These are phyloP conservation scores for Cotoneaster glaucophyllus DNA, from an alignment of 306 rosid genomes.

Conservation along the genomic window DNA sequence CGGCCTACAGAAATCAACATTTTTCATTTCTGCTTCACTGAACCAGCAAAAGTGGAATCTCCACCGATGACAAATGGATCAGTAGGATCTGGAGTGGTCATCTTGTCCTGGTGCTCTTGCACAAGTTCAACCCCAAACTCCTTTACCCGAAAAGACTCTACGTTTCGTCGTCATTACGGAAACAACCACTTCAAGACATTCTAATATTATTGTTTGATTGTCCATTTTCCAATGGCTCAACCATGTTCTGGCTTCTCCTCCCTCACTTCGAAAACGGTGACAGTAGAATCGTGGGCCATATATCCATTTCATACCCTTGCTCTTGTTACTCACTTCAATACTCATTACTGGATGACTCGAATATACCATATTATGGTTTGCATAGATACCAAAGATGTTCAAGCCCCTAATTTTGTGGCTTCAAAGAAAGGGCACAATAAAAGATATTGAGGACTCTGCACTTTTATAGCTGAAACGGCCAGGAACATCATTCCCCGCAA, in stretches of 20 bases:
- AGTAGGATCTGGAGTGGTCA: too few species aligned
- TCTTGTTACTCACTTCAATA: not conserved
- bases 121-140: not conserved
- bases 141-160: not conserved
- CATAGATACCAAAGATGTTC: not conserved
- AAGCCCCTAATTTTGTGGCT: not conserved
- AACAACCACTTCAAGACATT: not conserved
- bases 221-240: not conserved
- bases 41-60: too few species aligned
- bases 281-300: accelerated
- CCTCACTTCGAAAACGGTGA: accelerated
- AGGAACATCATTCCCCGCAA: not conserved
- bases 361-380: accelerated
- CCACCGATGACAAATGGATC: too few species aligned
- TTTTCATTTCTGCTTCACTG: too few species aligned
- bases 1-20: too few species aligned
- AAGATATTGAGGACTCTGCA: not conserved
- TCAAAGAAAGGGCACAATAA: not conserved
- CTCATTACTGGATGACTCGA: accelerated
- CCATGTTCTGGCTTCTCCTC: conserved; percentile 5
- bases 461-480: not conserved
- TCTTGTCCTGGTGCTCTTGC: too few species aligned
- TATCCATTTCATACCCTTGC: not conserved
- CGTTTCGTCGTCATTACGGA: not conserved
- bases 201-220: not conserved